Evolutionary conservation across 208 protist species (phyloP), one percentile per base, ranked within the genome.

Genomic region (Trypanosoma vivax): DNA sequence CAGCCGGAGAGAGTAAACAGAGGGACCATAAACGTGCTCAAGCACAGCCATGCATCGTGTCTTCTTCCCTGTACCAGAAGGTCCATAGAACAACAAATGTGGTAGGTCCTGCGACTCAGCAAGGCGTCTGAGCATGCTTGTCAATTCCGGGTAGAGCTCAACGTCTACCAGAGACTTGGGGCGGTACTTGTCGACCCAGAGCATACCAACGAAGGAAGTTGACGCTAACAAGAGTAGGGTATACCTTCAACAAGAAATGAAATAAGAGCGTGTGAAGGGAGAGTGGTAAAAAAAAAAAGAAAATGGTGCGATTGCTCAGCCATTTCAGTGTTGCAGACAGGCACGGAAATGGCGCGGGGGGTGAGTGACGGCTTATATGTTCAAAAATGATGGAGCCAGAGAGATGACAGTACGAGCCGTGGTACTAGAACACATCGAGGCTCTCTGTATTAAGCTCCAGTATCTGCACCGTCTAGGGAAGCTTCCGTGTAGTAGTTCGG

Each of bases 101-200:
- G 98, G 98, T 31, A 99, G 80, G 71, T 99, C 95, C 19, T 72
- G 65, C 16, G 63, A 70, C 23, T 54, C 57, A 5, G 78, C 73
- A 60, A 99, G 80, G 28, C 77, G 81, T 28, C 87, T 75, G 7
- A 99, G 82, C 48, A 90, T 73, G 5, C 70, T 47, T 1, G 82
- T 95, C 4, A 99, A 53, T 27, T 96, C 77, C 2, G 78, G 64
- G 66, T 99, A 96, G 31, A 97, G 92, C 52, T 97, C 87, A 23
- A 99, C 73, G 37, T 96, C 70, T 10, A 89, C 79, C 1, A 99
- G 76, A n/a, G 73, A 83, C 25, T 82, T 89, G 16, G 99, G 99
- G n/a, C 98, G 82, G 73, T 99, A 89, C 67, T 98, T 97, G 74
- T 99, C 99, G 14, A 99, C 94, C 97, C 96, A 99, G 48, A 99